Evolutionary conservation across 805 yeast genomes (phyloP), one percentile per base, ranked within the genome.

Genomic region (Blastobotrys robertii): DNA sequence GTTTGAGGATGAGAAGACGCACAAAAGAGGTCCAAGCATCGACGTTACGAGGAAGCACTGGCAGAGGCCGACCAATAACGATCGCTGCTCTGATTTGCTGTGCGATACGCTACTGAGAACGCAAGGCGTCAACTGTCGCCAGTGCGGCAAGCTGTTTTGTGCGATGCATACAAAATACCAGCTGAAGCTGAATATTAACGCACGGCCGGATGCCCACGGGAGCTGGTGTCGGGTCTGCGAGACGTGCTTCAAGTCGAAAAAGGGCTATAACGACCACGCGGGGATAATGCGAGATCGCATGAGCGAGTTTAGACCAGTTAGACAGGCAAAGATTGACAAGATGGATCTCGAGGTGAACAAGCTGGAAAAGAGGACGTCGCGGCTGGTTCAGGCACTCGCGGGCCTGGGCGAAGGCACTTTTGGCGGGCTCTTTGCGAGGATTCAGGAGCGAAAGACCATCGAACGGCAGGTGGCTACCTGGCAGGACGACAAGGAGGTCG

Each of bases 91-190:
- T 1, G 54, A 57, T 25, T 45, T 47, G 0, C 51, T 52, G 0
- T 81, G 86, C 52, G 43, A 51, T 7, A 70, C 63, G 41, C 51
- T 46, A 3, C 62, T 81, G 32, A 70, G 64, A 39, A 64, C 74
- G 22, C 72, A 76, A 44, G 60, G 70, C 2, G 74, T 76, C 4
- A 81, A 85, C 57, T 84, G 95, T 60, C 64, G 90, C 16, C 74
- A 73, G 50, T 87, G 95, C 63, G 95, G 95, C 0, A 55, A 66
- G 19, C 58, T 86, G 12, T 84, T 62, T 55, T 86, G 96, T 58
- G 71, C 72, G 46, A 60, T 57, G 25, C 95, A 87, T 61, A 67
- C 86, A 2, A 57, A 64, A 41, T 77, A 68, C 51, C 66, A 70
- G 41, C 68, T 77, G 37, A 74, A 70, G 52, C 62, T 86, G 12